Evolutionary conservation across 1,284 basidiomycete genomes (phyloP), one percentile per base, ranked within the genome.

Genomic region (Apiotrichum veenhuisii): DNA sequence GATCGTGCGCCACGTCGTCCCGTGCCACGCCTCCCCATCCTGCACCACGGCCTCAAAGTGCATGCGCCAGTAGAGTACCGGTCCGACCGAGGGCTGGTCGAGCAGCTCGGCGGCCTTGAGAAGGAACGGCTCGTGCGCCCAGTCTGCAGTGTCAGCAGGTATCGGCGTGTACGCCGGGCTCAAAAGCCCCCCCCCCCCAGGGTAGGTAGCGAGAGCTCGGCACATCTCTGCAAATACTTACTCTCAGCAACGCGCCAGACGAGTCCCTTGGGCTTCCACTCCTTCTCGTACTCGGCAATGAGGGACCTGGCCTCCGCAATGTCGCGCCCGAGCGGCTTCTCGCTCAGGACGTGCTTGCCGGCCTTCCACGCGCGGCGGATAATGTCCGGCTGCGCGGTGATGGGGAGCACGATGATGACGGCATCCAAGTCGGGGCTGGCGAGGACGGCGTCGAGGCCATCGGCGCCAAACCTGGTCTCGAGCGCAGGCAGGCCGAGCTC

Each of bases 231-330:
- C 17, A 11, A n/a, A 27, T n/a, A 69, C 74, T 64, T 50, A 77
- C 75, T 89, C 79, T 92, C 89, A 18, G 89, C 89, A n/a, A 91
- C 82, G 52, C 87, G 81, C 90, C 91, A 93, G 37, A 88, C 76
- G 34, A 91, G 72, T 2, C 86, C 87, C 70, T 85, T 85, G 5
- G 82, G 79, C 73, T 84, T 84, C 77, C 84, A 90, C 50, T 70
- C 69, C 36, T 52, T 70, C 65, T 88, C 83, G 69, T 89, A 92
- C 52, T 79, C 80, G 42, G 81, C 78, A 67, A 93, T 85, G 36
- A 91, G 80, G 57, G 79, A 77, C 45, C 83, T 73, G 0, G 87
- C 90, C 3, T 79, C 76, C 36, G 80, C 78, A 33, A 91, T 84
- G 64, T 87, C 84, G 38, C 84, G 80, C 1, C 84, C 88, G n/a